phyloP scores from a whole-genome alignment of 2,329 filamentous ascomycete species.

The Emergomyces orientalis region DNA sequence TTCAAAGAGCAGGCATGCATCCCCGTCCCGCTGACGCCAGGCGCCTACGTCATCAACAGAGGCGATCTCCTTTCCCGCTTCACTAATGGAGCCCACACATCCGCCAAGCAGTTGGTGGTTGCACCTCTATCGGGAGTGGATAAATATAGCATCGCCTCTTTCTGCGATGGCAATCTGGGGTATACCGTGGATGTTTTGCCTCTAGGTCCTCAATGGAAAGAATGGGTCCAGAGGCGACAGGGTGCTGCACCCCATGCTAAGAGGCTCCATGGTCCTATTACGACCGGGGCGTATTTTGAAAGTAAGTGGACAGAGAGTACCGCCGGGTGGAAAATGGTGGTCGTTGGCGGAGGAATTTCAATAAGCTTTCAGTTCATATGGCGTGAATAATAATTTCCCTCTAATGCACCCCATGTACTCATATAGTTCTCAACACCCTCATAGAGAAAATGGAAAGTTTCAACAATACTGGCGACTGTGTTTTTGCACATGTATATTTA shows the following conservation, averaged over 20 bases:
- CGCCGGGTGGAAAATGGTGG: too few species aligned
- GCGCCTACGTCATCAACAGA: constrained; percentile 44
- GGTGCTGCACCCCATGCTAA: constrained; percentile 2
- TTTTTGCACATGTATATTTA: background rate
- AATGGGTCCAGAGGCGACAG: background rate
- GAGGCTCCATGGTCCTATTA: constrained; percentile 16
- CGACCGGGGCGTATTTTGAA: constrained; percentile 20
- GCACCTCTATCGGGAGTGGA: constrained; percentile 27
- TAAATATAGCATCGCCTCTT: constrained; percentile 48
- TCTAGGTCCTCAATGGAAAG: background rate
- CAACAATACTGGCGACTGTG: background rate
- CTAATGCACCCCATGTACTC: background rate
- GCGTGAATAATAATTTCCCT: background rate
- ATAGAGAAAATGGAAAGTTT: too few species aligned
- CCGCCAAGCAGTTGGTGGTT: constrained; percentile 40
- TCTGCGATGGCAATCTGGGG: constrained; percentile 46
- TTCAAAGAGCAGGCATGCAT: constrained; percentile 36
- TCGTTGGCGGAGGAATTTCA: background rate
- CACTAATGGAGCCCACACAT: constrained; percentile 38
- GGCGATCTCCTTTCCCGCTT: constrained; percentile 43
- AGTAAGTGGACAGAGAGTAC: constrained; percentile 17
- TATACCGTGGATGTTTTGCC: constrained; percentile 18
- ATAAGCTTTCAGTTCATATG: background rate
- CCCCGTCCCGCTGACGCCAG: constrained; percentile 35
- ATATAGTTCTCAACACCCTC: background rate